phyloP scores from a whole-genome alignment of 768 basidiomycete species.

The Cytidiella melzeri region DNA sequence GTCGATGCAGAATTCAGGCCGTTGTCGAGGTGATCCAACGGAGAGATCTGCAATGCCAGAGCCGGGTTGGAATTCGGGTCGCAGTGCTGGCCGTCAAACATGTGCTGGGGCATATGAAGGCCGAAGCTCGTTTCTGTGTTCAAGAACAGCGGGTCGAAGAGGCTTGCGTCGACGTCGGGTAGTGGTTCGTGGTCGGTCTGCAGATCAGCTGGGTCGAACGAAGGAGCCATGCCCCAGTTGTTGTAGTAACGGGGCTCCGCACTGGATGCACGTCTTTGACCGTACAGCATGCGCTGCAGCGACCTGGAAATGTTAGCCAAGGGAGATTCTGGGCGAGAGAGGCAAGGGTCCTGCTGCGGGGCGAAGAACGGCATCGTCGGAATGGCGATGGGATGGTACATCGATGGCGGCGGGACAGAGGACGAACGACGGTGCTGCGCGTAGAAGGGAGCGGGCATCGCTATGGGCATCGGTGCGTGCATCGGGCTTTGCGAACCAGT shows the following conservation, averaged over 20 bases:
- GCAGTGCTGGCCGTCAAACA: conserved; percentile 12
- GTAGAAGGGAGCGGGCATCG: conserved; percentile 21
- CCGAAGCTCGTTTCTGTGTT: too few relatives aligned
- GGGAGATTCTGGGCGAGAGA: conserved; percentile 40
- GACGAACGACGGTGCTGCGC: conserved; percentile 47
- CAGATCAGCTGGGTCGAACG: conserved; percentile 19
- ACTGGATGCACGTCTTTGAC: conserved; percentile 45
- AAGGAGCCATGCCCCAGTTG: conserved; percentile 29
- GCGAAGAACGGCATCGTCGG: conserved; percentile 39
- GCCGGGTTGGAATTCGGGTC: conserved; percentile 6
- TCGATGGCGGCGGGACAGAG: conserved; percentile 53
- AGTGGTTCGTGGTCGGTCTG: conserved; percentile 41
- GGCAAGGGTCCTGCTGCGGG: not conserved
- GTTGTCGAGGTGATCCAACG: conserved; percentile 21
- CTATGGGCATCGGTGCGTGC: conserved; percentile 13
- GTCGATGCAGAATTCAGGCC: conserved; percentile 10
- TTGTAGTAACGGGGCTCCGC: conserved; percentile 35
- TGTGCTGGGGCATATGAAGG: too few relatives aligned
- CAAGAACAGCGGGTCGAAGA: conserved; percentile 42
- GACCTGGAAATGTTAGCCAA: conserved; percentile 35
- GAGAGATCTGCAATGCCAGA: conserved; percentile 17
- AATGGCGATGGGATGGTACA: conserved; percentile 35
- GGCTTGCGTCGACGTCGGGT: conserved; percentile 41
- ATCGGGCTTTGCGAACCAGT: conserved; percentile 12
- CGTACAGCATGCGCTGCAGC: conserved; percentile 31